Base-by-base conservation (phyloP, 768 basidiomycete genomes). In the Chiua virens region DNA sequence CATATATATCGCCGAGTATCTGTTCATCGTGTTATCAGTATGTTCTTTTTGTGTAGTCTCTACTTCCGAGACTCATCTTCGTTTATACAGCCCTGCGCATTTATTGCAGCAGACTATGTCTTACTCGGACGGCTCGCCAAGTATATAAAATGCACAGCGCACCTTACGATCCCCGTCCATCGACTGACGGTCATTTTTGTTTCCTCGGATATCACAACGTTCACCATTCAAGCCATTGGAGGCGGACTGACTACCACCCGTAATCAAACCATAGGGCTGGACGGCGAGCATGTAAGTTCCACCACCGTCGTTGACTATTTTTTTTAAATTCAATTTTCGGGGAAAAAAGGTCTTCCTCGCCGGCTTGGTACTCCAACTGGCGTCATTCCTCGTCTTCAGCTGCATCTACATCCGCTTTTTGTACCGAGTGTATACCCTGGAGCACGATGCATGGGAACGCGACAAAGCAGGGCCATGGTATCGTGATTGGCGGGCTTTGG, bases 21-120 rank as follows among this genome's bases (percentile, higher is more conserved):
- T 85, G 9, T 76, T 85, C 60, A 76, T 85, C 53, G 82, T 81
- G 8, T 73, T 86, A 41, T 80, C 82, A 5, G 83, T 65, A 50
- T 17, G 56, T 45, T 20, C 34, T n/a, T 28, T 30, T 22, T 7
- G 5, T 30, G 10, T 6, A 3, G 5, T 22, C 9, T 46, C 77
- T 15, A 13, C 30, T 42, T 17, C 18, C 2, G 8, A 25, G 21
- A 17, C 23, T 61, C 18, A 49, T 10, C 17, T 4, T 5, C 15
- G 22, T 7, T 14, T 30, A 25, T 42, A 11, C 45, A 84, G 82
- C 86, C 87, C 5, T 89, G 88, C 61, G 86, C 84, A 23, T 89
- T 89, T 69, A 83, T 86, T 54, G 83, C 83, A 5, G 77, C 82
- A 14, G 77, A 83, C 59, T 89, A 89, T 58, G 69, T 87, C 49